Evolutionary conservation across 2,329 filamentous ascomycete species (phyloP), one percentile per base, ranked within the genome.

Genomic region (Colletotrichum spaethianum): DNA sequence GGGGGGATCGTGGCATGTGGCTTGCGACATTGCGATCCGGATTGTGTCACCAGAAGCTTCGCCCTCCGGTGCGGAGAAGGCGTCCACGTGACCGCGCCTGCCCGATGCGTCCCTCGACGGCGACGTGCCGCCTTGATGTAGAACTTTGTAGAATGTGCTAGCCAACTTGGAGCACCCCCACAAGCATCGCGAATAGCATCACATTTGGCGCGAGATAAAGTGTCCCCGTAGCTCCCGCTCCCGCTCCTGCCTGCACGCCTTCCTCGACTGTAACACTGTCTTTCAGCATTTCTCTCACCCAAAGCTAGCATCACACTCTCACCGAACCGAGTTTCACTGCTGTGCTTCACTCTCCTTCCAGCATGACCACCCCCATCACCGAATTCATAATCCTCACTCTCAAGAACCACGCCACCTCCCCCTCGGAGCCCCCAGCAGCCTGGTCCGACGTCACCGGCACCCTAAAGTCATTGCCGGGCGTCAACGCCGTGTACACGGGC

Each of bases 401-500:
- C 57, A 69, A 63, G 23, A 53, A 72, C 71, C 63, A 65, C 16
- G 48, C 56, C 28, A 31, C 46, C 28, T 60, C 65, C 36, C 55
- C 61, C 18, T 63, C 73, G 33, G 40, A 53, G 11, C 67, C 70
- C 2, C 42, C 70, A 0, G 67, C 72, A 4, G 56, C 73, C 61
- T 74, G 69, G 63, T 59, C 46, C 38, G 68, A 73, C 31, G 67
- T 74, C 23, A 59, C 42, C 2, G 28, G 56, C 1, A 57, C 72
- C 14, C 72, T 74, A 44, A 66, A 69, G 44, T 61, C 79, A 52
- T 74, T 79, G 56, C 77, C 80, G 40, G 81, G 81, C 75, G 77
- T 81, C 62, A 63, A 74, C 63, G 76, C 76, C 64, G 72, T 83
- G 40, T 80, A 83, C 73, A 75, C 80, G 50, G 83, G 83, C 70